Percentiles rank a stretch among this genome's conserved stretches.
phyloP scores from a whole-genome alignment of 768 basidiomycete genomes.

The Kwoniella dendrophila region DNA sequence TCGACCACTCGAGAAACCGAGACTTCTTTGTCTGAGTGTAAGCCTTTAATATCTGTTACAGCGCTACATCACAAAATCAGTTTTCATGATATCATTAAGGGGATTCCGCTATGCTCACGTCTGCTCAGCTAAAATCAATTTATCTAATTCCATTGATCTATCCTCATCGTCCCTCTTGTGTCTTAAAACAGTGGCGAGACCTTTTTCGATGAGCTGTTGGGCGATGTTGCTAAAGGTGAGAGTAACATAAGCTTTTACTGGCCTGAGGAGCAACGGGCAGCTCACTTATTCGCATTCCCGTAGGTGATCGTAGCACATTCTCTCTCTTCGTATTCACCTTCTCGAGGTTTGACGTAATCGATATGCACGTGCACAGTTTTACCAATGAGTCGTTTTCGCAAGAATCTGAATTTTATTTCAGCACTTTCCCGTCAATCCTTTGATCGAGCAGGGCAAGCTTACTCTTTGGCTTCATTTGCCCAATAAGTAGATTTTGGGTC shows the following conservation, averaged over 20 bases:
- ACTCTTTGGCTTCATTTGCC: slow-evolving; percentile 85
- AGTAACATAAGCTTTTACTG: neutral
- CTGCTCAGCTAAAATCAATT: slow-evolving; percentile 92
- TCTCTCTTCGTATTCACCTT: slow-evolving; percentile 91
- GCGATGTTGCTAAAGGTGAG: slow-evolving; percentile 71
- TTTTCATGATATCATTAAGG: slow-evolving; percentile 11
- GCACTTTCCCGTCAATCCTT: neutral
- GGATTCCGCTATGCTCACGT: slow-evolving; percentile 61
- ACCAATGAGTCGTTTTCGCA: slow-evolving; percentile 88
- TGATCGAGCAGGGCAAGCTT: slow-evolving; percentile 17
- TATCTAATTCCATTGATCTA: slow-evolving; percentile 93
- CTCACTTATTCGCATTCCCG: slow-evolving; percentile 77
- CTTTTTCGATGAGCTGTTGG: slow-evolving; percentile 90
- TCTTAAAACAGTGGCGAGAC: slow-evolving; percentile 82
- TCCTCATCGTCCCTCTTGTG: slow-evolving; percentile 96
- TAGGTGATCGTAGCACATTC: slow-evolving; percentile 88
- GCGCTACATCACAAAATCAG: slow-evolving; percentile 62
- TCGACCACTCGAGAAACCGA: slow-evolving; percentile 78
- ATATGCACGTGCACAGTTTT: slow-evolving; percentile 59
- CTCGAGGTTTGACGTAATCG: slow-evolving; percentile 86
- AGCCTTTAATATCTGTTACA: slow-evolving; percentile 71
- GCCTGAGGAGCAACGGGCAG: neutral
- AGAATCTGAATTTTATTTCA: slow-evolving; percentile 59
- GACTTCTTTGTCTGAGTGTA: slow-evolving; percentile 90
- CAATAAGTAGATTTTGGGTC: slow-evolving; percentile 85